A percentile compares a stretch with the other conserved stretches of the same genome.
These are phyloP conservation scores for Rhodotorula graminis DNA, from an alignment of 768 basidiomycete species.

Conservation along the genomic window DNA sequence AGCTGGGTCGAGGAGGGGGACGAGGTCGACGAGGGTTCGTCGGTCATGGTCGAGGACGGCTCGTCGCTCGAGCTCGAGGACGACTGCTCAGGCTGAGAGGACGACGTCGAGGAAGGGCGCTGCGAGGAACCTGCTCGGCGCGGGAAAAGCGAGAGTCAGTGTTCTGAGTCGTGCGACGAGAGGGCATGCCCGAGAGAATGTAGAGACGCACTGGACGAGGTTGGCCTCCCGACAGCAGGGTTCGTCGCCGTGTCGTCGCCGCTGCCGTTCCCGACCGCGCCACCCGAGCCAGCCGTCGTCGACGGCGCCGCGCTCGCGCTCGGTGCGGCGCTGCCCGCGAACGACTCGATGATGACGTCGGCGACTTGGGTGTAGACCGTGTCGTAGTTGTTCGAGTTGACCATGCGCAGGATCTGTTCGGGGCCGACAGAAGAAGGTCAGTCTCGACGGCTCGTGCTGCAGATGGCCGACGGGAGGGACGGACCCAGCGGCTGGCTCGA, in stretches of 20 bases:
- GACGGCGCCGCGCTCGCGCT: neutral
- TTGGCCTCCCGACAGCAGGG: conserved; percentile 12
- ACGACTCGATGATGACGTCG: conserved; percentile 21
- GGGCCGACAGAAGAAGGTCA: neutral
- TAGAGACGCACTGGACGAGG: neutral
- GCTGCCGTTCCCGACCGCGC: neutral
- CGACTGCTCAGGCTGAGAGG: neutral
- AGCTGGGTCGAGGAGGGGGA: neutral
- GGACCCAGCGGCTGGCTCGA: conserved; percentile 12
- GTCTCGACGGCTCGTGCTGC: neutral
- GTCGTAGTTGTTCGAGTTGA: conserved; percentile 20
- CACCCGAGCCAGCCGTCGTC: neutral
- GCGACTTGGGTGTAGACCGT: conserved; percentile 23
- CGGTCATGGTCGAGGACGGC: neutral
- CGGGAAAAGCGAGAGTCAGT: no score
- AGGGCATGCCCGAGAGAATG: no score
- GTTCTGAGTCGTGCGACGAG: no score
- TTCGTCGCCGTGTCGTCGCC: neutral
- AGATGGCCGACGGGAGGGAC: neutral
- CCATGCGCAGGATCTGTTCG: conserved; percentile 22
- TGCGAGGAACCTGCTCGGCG: neutral
- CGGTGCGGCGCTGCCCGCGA: conserved; percentile 6
- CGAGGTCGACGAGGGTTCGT: neutral
- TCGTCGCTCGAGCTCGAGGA: neutral
- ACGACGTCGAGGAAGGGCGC: neutral